Evolutionary conservation across 202 grass and related monocot genomes (phyloP), one percentile per base, ranked within the genome.

Genomic region (Musa balbisiana): DNA sequence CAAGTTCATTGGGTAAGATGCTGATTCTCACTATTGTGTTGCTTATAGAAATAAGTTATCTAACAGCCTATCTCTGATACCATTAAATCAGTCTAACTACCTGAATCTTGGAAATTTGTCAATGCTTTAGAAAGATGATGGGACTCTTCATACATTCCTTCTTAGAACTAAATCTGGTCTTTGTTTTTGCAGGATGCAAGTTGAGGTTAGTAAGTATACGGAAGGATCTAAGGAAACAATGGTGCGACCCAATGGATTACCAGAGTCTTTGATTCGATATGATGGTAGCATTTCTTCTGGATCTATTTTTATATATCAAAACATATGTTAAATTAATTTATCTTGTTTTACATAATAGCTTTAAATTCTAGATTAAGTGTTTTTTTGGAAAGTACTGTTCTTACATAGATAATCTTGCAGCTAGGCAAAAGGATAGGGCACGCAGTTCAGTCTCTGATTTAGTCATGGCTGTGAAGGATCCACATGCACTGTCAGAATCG

Each of bases 151-250:
- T 25, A 74, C 11, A 15, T 65, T n/a, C 26, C 10, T 2, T 33
- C 49, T 51, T 86, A 27, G 25, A 82, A 2, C 11, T 78, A 43
- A 21, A 55, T 12, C 25, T 58, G 9, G 73, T 81, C 20, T 5
- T 56, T 20, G n/a, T 80, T 85, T 50, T 56, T 78, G 24, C 85
- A 97, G 93, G 76, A 97, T 97, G 93, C 93, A 93, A 91, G 88
- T 97, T 56, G 93, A 97, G 81, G 93, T 97, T 16, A 97, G 93
- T 59, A 97, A 91, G 77, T 91, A 97, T 79, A 97, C 90, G 0
- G 90, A 93, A 88, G 67, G 50, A 52, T 72, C 77, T 64, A 49
- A 16, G 77, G 65, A 24, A 1, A 59, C 79, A 2, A 87, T 85
- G 73, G 64, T 92, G 66, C 85, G 90, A 20, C 90, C 93, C 60